Percentiles rank a stretch among this genome's conserved stretches.
Evolutionary conservation across 2,329 filamentous ascomycete species (phyloP).

Genomic region (Ceratocystis smalleyi): DNA sequence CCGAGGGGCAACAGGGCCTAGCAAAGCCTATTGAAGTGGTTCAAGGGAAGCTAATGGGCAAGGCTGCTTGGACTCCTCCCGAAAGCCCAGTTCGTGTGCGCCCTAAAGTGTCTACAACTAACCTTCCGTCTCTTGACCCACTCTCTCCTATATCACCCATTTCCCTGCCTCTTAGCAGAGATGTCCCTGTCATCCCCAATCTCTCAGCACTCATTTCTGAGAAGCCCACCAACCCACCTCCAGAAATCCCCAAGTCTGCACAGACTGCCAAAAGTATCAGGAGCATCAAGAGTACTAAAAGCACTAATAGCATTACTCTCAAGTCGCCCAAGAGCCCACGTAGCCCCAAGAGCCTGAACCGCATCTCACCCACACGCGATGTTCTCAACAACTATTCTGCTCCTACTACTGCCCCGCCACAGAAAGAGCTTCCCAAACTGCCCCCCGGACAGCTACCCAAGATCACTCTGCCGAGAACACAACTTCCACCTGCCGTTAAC

Average conservation of each 20-base stretch:
- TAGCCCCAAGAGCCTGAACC: background rate
- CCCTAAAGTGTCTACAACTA: background rate
- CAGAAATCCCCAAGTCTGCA: slow-evolving; percentile 1
- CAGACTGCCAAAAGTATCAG: background rate
- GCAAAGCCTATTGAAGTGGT: background rate
- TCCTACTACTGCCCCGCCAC: background rate
- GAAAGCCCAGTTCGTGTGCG: background rate
- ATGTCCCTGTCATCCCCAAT: background rate
- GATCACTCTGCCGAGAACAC: background rate
- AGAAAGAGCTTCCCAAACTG: background rate
- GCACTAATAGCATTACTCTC: background rate
- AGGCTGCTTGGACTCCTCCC: background rate
- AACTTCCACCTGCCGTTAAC: background rate
- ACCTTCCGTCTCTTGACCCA: background rate
- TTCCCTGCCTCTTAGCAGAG: background rate
- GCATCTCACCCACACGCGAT: background rate
- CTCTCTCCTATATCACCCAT: background rate
- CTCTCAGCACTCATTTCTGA: background rate
- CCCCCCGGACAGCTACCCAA: background rate
- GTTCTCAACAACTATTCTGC: background rate
- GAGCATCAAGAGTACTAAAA: background rate
- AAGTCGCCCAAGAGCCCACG: background rate
- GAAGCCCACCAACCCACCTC: background rate
- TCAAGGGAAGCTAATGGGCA: background rate
- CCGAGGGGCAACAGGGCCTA: background rate